Conservation (phyloP, 305 asterid genomes). For the Solanum hybrid region DNA sequence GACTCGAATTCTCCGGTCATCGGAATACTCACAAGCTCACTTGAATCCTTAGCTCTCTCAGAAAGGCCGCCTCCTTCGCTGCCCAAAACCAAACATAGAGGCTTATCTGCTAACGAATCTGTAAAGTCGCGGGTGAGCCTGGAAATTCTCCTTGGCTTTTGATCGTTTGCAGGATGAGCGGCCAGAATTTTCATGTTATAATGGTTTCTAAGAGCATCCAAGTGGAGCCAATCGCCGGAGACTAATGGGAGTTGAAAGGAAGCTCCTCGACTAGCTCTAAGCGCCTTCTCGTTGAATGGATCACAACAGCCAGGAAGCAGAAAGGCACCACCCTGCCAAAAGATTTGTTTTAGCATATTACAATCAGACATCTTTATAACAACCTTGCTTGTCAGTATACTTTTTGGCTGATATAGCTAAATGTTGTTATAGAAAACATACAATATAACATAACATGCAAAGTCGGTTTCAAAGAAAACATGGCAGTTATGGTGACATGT, state of each 20-base stretch:
- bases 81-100: slow-evolving; percentile 72
- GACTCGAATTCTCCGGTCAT: slow-evolving; percentile 88
- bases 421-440: neutral
- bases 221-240: slow-evolving; percentile 57
- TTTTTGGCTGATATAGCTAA: neutral
- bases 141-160: slow-evolving; percentile 21
- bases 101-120: slow-evolving; percentile 36
- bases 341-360: neutral
- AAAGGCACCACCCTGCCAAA: slow-evolving; percentile 62
- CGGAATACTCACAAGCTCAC: slow-evolving; percentile 74
- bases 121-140: slow-evolving; percentile 43
- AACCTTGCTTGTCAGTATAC: neutral
- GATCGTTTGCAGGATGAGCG: slow-evolving; percentile 56
- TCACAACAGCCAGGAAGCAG: slow-evolving; percentile 93
- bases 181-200: slow-evolving; percentile 67
- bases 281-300: slow-evolving; percentile 89
- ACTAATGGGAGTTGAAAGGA: slow-evolving; percentile 84
- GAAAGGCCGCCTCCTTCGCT: slow-evolving; percentile 89
- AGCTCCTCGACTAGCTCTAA: slow-evolving; percentile 85
- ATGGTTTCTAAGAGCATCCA: slow-evolving; percentile 30
- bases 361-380: neutral
- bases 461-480: neutral
- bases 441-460: neutral
- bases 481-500: neutral
- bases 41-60: slow-evolving; percentile 32